These are phyloP conservation scores for Meredithiella fracta DNA, from an alignment of 2,329 filamentous ascomycete species.

Conservation along the genomic window DNA sequence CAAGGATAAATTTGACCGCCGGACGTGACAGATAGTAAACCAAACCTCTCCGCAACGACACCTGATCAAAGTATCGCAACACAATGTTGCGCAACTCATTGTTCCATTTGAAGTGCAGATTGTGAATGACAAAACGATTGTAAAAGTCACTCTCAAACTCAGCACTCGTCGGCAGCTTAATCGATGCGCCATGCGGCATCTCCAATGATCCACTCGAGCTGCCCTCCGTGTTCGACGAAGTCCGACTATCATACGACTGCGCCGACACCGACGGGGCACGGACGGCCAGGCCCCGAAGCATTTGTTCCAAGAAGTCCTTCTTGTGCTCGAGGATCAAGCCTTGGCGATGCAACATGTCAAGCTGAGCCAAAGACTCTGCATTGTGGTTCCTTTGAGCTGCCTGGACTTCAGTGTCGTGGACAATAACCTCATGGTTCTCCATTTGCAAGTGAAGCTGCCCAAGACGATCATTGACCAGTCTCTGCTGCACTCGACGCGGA, in stretches of 20 bases:
- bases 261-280: constrained; percentile 6
- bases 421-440: constrained; percentile 50
- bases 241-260: constrained; percentile 1
- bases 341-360: constrained; percentile 42
- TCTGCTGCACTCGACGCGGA: constrained; percentile 71
- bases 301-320: constrained; percentile 40
- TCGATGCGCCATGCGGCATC: constrained; percentile 37
- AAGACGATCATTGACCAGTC: constrained; percentile 68
- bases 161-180: constrained; percentile 52
- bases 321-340: constrained; percentile 40
- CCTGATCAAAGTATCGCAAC: constrained; percentile 91
- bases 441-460: constrained; percentile 66
- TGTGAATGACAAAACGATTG: constrained; percentile 96
- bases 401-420: constrained; percentile 61
- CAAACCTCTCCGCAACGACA: constrained; percentile 86
- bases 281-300: constrained; percentile 23
- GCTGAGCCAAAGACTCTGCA: constrained; percentile 36
- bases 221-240: background rate
- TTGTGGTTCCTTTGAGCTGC: constrained; percentile 37
- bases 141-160: constrained; percentile 92
- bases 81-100: constrained; percentile 92
- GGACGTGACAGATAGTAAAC: constrained; percentile 93
- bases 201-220: constrained; percentile 20
- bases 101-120: constrained; percentile 96
- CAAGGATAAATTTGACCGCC: constrained; percentile 93